Percentiles rank a stretch among this genome's conserved stretches.
Conservation (phyloP, 129 eudicot genomes). For the Deinandra increscens region DNA sequence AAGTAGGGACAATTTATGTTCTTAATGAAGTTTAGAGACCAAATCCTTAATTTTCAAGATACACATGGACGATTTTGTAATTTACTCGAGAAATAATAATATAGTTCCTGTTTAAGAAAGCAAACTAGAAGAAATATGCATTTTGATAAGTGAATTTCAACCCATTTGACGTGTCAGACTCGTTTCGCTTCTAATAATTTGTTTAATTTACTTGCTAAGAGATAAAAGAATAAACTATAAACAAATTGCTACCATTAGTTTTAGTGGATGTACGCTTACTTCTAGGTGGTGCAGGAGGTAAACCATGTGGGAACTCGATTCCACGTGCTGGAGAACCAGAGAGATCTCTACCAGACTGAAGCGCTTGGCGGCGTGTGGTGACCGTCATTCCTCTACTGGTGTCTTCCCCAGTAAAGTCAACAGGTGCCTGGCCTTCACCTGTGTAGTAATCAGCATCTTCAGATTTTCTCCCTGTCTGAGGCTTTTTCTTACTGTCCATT, state of each 20-base stretch:
- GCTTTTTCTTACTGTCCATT: constrained; percentile 41
- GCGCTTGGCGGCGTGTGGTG: constrained; percentile 73
- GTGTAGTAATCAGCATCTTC: constrained; percentile 59
- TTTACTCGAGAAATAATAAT: not conserved
- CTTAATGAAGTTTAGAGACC: not conserved
- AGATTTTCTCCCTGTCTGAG: constrained; percentile 31
- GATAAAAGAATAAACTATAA: no score
- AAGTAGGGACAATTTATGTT: not conserved
- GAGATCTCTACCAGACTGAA: constrained; percentile 42
- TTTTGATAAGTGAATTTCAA: not conserved
- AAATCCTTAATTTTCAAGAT: not conserved
- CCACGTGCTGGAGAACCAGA: constrained; percentile 32
- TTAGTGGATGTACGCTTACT: constrained; percentile 44
- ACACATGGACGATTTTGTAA: not conserved
- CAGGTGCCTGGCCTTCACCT: constrained; percentile 43
- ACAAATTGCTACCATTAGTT: no score
- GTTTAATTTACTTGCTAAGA: no score
- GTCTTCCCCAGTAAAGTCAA: constrained; percentile 36
- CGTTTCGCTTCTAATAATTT: not conserved
- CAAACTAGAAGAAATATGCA: not conserved
- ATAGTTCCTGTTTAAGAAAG: not conserved
- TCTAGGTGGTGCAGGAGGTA: constrained; percentile 79
- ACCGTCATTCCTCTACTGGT: constrained; percentile 49
- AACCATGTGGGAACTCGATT: constrained; percentile 75
- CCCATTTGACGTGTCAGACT: not conserved